phyloP scores from a whole-genome alignment of 1,139 yeast genomes.

The Geotrichum armillariae region DNA sequence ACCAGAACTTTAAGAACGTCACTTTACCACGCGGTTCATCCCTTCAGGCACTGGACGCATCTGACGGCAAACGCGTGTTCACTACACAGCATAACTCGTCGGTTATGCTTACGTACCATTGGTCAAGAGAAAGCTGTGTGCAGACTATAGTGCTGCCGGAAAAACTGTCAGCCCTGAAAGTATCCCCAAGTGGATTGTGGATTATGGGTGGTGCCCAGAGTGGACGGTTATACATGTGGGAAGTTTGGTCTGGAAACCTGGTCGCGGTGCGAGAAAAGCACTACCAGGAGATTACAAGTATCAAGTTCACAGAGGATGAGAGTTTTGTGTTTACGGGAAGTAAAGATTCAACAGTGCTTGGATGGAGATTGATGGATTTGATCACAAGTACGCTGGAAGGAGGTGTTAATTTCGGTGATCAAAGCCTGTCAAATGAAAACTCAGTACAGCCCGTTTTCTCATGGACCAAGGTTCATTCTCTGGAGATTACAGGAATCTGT shows the following conservation, averaged over 20 bases:
- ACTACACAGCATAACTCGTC: slow-evolving; percentile 72
- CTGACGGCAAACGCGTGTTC: slow-evolving; percentile 44
- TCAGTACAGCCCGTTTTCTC: slow-evolving; percentile 46
- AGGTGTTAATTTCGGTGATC: slow-evolving; percentile 15
- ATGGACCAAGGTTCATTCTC: slow-evolving; percentile 67
- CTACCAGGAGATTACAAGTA: slow-evolving; percentile 68
- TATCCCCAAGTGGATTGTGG: slow-evolving; percentile 52
- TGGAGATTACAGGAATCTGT: slow-evolving; percentile 65
- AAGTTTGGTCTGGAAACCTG: slow-evolving; percentile 72
- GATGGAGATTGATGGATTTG: slow-evolving; percentile 72
- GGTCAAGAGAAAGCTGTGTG: slow-evolving; percentile 78
- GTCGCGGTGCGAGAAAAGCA: slow-evolving; percentile 78
- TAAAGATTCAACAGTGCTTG: slow-evolving; percentile 72
- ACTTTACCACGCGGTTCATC: slow-evolving; percentile 16
- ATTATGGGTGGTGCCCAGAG: slow-evolving; percentile 68
- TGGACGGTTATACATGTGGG: slow-evolving; percentile 87
- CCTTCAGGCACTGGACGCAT: slow-evolving; percentile 15
- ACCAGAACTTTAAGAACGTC: slow-evolving; percentile 22
- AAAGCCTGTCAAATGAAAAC: slow-evolving; percentile 30
- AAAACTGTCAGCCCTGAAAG: slow-evolving; percentile 58
- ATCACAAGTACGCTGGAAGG: slow-evolving; percentile 39
- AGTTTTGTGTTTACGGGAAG: slow-evolving; percentile 74
- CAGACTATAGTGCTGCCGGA: slow-evolving; percentile 89
- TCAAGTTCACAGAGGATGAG: slow-evolving; percentile 65
- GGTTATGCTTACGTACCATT: slow-evolving; percentile 66